Evolutionary conservation across 495 filamentous ascomycete species (phyloP), one percentile per base, ranked within the genome.

Genomic region (Elasticomyces elasticus): DNA sequence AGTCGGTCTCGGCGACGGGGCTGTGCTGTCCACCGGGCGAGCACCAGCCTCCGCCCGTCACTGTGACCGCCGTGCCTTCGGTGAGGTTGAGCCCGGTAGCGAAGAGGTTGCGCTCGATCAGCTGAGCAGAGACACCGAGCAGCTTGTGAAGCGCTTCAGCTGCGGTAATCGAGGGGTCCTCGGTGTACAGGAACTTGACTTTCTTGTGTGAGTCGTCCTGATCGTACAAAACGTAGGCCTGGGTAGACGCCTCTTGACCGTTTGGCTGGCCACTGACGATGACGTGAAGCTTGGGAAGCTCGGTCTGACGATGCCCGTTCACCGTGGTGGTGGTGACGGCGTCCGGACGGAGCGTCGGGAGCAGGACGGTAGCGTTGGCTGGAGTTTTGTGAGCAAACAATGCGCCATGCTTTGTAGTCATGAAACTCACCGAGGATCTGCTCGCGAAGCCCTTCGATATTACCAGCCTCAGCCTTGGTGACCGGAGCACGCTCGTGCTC

Each of bases 381-480:
- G 45, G 7, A 25, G 27, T 49, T 3, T 24, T 2, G 5, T 5
- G 35, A 40, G 5, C 35, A 15, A 4, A 15, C 12, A 40, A 5
- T 40, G 10, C 19, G 5, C 2, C 10, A 37, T 13, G 10, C 9
- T 44, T 20, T 44, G 12, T 7, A 20, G 7, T 7, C 12, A 20
- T 11, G 19, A 44, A 15, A 49, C 45, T 15, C 23, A 49, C 45
- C 45, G 7, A 49, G 27, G n/a, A 49, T 49, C 45, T 49, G 45
- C 25, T 19, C 27, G 24, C 45, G 45, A 13, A 49, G 27, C 5
- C 45, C 45, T 19, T 49, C 27, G 45, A 49, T 28, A 12, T 49
- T 15, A 9, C 19, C 22, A 27, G 25, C 45, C 10, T 49, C 45
- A 13, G 12, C 4, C 25, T 26, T 45, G 5, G 15, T 45, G 5